Percentiles rank a stretch among this genome's conserved stretches.
Conservation (phyloP, 306 rosid species). For the Prunus kanzakura region DNA sequence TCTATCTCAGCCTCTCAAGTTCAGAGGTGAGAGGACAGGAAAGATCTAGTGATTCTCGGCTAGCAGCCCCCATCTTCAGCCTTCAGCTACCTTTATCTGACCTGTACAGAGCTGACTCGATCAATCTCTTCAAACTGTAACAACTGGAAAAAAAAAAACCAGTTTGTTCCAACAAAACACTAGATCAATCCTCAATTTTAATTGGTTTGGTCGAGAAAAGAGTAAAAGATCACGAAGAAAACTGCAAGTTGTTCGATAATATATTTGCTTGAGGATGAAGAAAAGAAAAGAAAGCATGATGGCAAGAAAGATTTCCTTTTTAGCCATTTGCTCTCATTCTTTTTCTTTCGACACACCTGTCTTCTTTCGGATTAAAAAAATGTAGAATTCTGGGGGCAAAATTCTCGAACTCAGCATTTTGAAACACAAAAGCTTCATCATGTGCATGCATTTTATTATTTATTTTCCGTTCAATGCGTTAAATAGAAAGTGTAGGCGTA, state of each 20-base stretch:
- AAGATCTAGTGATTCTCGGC: conserved; percentile 2
- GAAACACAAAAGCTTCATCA: background rate
- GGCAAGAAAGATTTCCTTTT: conserved; percentile 1
- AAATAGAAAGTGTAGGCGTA: background rate
- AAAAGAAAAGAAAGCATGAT: background rate
- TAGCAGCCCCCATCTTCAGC: conserved; percentile 1
- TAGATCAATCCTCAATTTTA: conserved; percentile 37
- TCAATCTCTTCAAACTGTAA: conserved; percentile 18
- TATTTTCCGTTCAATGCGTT: background rate
- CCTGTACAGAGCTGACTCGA: conserved; percentile 37
- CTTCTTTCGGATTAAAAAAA: background rate
- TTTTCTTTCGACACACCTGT: background rate
- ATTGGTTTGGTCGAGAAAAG: conserved; percentile 25
- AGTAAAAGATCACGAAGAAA: background rate
- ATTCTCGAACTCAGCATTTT: background rate
- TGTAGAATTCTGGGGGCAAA: background rate
- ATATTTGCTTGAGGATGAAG: conserved; percentile 1
- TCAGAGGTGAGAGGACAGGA: conserved; percentile 20
- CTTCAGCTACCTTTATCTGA: conserved; percentile 29
- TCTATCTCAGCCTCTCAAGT: background rate
- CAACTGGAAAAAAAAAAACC: background rate
- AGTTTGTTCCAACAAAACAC: conserved; percentile 28
- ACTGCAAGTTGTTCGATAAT: background rate
- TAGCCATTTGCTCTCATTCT: background rate
- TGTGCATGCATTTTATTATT: background rate